phyloP scores from a whole-genome alignment of 495 filamentous ascomycete genomes.

The Rusavskia elegans region DNA sequence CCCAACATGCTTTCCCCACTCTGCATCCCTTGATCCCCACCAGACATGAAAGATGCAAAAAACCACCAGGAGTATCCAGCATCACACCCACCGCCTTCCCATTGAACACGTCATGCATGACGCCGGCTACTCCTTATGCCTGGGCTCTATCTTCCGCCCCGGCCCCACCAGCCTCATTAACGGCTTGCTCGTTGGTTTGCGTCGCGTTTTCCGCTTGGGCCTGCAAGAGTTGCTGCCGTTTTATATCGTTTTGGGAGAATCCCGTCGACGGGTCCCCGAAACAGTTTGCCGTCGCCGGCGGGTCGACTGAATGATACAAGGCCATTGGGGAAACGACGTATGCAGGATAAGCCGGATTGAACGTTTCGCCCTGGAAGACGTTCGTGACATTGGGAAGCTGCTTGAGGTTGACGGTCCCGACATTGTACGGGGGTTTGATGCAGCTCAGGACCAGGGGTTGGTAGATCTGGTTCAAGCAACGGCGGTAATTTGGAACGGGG shows the following conservation, averaged over 20 bases:
- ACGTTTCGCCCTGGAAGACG: background rate
- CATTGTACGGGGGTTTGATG: background rate
- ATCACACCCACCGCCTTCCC: no score
- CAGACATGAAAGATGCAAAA: no score
- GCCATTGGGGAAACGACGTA: background rate
- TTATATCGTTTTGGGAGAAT: background rate
- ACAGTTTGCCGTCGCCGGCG: background rate
- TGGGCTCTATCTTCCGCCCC: no score
- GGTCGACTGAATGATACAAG: background rate
- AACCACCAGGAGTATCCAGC: no score
- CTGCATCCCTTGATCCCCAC: no score
- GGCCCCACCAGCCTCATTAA: no score
- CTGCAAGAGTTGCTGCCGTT: no score
- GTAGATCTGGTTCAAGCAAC: background rate
- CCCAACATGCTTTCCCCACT: no score
- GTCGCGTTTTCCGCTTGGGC: no score
- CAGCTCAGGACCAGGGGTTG: background rate
- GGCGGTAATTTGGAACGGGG: background rate
- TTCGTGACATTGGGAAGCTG: background rate
- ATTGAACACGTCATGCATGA: no score
- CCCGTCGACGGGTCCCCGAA: background rate
- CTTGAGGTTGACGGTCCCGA: background rate
- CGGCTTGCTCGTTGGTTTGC: no score
- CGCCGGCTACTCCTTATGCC: no score
- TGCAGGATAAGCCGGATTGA: background rate